Evolutionary conservation across 139 green algal genomes (phyloP).

Genomic region (Chlorella sorokiniana): DNA sequence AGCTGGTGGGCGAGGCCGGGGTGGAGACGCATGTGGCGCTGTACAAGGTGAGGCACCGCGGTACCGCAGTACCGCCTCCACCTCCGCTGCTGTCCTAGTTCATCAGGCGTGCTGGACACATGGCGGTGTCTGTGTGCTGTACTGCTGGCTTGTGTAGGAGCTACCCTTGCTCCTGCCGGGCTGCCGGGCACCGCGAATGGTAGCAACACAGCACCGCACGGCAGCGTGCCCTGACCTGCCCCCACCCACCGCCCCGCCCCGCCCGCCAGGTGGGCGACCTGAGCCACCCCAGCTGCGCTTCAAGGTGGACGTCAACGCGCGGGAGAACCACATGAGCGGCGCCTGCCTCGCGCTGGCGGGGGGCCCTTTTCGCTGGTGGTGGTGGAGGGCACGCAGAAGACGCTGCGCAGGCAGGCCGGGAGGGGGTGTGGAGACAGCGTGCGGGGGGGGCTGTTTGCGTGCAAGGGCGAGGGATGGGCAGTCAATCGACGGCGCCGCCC

Average conservation of each 20-base stretch:
- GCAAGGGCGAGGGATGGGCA: no score
- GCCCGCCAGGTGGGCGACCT: constrained; percentile 56
- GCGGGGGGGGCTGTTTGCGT: neutral
- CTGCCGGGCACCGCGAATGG: no score
- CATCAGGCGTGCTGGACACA: no score
- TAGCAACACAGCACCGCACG: neutral
- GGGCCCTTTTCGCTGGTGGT: constrained; percentile 75
- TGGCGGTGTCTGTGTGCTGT: no score
- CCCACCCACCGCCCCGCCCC: neutral
- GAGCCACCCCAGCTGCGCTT: constrained; percentile 70
- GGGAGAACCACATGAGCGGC: constrained; percentile 64
- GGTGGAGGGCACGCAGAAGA: constrained; percentile 83
- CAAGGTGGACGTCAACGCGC: constrained; percentile 95
- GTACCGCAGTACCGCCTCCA: neutral
- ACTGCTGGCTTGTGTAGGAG: no score
- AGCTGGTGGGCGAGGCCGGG: constrained; percentile 79
- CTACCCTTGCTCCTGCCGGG: no score
- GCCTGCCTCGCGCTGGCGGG: constrained; percentile 16
- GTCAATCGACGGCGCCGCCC: no score
- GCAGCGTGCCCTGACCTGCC: neutral
- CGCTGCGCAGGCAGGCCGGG: constrained; percentile 65
- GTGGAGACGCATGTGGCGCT: constrained; percentile 41
- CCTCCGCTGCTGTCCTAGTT: neutral
- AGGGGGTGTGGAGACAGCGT: neutral
- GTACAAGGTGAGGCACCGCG: constrained; percentile 39